Conservation (phyloP, 768 basidiomycete species). For the Panus rudis region DNA sequence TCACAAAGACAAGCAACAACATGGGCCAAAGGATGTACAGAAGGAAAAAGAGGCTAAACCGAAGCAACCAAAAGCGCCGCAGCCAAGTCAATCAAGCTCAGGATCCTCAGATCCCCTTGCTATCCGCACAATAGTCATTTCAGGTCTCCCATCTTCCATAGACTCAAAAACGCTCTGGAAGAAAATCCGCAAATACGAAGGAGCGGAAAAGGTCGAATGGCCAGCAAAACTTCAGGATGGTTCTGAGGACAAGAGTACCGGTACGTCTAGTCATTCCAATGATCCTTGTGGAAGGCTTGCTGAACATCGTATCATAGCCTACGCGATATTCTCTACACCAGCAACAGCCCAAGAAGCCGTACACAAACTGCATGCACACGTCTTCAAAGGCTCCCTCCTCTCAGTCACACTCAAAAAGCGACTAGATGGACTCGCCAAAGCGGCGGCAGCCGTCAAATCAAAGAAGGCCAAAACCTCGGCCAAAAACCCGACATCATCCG, state of each 20-base stretch:
- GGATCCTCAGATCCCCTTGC: slow-evolving; percentile 66
- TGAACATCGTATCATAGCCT: slow-evolving; percentile 37
- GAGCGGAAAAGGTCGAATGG: slow-evolving; percentile 73
- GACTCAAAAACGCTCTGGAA: slow-evolving; percentile 75
- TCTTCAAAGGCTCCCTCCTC: slow-evolving; percentile 85
- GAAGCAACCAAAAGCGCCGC: slow-evolving; percentile 30
- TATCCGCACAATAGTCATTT: slow-evolving; percentile 71
- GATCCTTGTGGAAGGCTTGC: no score
- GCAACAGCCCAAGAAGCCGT: slow-evolving; percentile 64
- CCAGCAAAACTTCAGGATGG: slow-evolving; percentile 41
- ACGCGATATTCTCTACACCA: slow-evolving; percentile 67
- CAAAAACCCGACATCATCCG: background rate
- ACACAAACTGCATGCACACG: slow-evolving; percentile 81
- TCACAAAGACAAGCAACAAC: slow-evolving; percentile 22
- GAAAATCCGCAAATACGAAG: slow-evolving; percentile 73
- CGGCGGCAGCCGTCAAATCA: slow-evolving; percentile 20
- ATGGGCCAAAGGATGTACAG: slow-evolving; percentile 31
- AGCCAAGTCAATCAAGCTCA: slow-evolving; percentile 21
- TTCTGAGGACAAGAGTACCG: slow-evolving; percentile 43
- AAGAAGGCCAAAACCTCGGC: slow-evolving; percentile 16
- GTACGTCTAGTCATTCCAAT: slow-evolving; percentile 27
- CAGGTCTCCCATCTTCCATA: slow-evolving; percentile 59
- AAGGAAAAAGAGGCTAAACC: slow-evolving; percentile 29
- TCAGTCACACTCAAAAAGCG: slow-evolving; percentile 86
- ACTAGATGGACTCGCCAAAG: slow-evolving; percentile 57